Conservation (phyloP, 2,329 filamentous ascomycete genomes). For the Chaetomiaceae sp. region DNA sequence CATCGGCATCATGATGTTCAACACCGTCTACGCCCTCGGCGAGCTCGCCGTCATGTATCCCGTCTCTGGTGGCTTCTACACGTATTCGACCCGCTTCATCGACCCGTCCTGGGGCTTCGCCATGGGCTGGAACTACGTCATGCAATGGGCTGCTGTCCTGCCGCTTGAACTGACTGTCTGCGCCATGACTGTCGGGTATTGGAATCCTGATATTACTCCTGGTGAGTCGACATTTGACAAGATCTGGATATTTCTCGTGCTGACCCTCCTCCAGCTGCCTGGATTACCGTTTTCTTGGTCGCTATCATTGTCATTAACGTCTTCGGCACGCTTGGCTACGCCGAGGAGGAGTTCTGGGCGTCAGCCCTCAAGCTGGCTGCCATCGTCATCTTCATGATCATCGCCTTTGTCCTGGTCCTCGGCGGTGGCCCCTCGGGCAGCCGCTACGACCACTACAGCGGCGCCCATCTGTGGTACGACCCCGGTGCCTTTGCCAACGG, state of each 20-base stretch:
- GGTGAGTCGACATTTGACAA: slow-evolving; percentile 17
- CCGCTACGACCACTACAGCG: slow-evolving; percentile 39
- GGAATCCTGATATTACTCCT: slow-evolving; percentile 42
- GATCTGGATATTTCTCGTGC: too few relatives aligned
- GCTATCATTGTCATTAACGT: slow-evolving; percentile 48
- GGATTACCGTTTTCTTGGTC: slow-evolving; percentile 50
- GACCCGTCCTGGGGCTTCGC: slow-evolving; percentile 57
- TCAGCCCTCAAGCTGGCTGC: slow-evolving; percentile 52
- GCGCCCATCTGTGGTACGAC: slow-evolving; percentile 39
- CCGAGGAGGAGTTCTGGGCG: slow-evolving; percentile 53
- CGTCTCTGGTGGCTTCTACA: slow-evolving; percentile 59
- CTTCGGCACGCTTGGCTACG: slow-evolving; percentile 51
- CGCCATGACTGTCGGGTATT: slow-evolving; percentile 47
- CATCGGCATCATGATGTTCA: slow-evolving; percentile 57
- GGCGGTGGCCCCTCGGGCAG: slow-evolving; percentile 50
- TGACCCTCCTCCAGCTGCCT: slow-evolving; percentile 32
- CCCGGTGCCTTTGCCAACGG: slow-evolving; percentile 59
- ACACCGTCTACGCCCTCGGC: slow-evolving; percentile 56
- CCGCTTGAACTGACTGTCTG: slow-evolving; percentile 49
- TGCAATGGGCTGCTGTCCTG: slow-evolving; percentile 47
- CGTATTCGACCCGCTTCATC: slow-evolving; percentile 56
- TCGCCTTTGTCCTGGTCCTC: slow-evolving; percentile 51
- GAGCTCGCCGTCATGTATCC: slow-evolving; percentile 59
- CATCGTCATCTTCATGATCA: slow-evolving; percentile 57
- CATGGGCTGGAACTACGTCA: slow-evolving; percentile 47